These are phyloP conservation scores for Scedosporium minutisporum DNA, from an alignment of 2,329 filamentous ascomycete species.

Conservation along the genomic window DNA sequence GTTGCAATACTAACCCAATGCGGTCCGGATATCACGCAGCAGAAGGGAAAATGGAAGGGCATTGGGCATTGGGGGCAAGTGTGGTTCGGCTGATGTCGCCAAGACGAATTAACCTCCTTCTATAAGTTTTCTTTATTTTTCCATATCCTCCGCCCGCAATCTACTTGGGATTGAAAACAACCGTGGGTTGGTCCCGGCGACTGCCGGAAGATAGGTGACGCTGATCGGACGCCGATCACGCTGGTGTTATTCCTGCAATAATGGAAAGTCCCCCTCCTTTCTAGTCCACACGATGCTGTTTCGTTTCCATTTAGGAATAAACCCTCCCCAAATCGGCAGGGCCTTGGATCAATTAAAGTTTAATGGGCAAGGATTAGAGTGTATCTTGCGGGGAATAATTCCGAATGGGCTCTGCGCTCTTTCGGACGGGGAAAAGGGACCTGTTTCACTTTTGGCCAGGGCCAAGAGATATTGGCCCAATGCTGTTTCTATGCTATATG, in stretches of 20 bases:
- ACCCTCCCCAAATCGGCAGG: not conserved
- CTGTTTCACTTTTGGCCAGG: too few relatives aligned
- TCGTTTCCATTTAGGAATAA: not conserved
- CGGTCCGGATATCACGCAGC: not conserved
- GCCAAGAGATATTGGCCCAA: not conserved
- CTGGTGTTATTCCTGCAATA: not conserved
- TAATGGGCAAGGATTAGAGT: not conserved
- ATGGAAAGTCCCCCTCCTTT: not conserved
- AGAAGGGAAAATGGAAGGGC: not conserved
- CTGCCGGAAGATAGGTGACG: not conserved
- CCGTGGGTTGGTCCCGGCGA: not conserved
- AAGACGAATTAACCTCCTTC: slow-evolving; percentile 1
- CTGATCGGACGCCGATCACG: slow-evolving; percentile 4
- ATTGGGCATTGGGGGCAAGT: not conserved
- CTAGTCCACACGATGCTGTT: not conserved
- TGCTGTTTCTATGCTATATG: not conserved
- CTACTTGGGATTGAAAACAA: not conserved
- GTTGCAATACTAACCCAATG: not conserved
- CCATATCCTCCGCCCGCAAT: not conserved
- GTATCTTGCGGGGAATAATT: not conserved
- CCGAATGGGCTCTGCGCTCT: not conserved
- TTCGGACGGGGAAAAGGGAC: not conserved
- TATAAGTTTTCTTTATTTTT: not conserved
- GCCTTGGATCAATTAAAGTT: not conserved
- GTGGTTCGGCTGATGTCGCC: not conserved